Evolutionary conservation across 177 flowering plant species (phyloP), one percentile per base, ranked within the genome.

Genomic region (Vitis hybrid): DNA sequence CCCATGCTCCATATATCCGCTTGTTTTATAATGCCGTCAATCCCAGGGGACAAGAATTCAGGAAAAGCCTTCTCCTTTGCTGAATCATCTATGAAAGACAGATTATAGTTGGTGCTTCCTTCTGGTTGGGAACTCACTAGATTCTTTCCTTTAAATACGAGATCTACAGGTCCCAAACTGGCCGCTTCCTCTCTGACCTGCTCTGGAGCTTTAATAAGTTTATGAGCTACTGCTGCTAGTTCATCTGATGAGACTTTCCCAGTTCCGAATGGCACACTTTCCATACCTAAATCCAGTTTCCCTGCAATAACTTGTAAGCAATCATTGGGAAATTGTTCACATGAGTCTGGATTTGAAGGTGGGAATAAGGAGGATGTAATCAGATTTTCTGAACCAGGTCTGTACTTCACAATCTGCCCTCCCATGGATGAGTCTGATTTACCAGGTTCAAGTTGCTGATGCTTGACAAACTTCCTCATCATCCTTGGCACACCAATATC

Each of bases 1-100:
- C 80, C 88, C 83, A 75, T 74, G 80, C 70, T 74, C 95, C 90
- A 88, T 24, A 76, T 47, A 22, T 82, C 89, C 65, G 82, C 92
- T 53, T 73, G 82, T 75, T 82, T 81, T 38, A 61, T 59, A 38
- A 81, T 67, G 77, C 69, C 72, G 62, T 83, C 89, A 22, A 68
- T 60, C 38, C 69, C 85, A 8, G 79, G 78, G 33, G 84, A 69
- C 28, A 79, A 75, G 54, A 81, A 66, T 22, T 82, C 85, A 19
- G 79, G 72, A 69, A 75, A 67, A 60, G 15, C 69, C 62, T 75
- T 82, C 62, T 79, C 82, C 69, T 58, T 78, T 1, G 57, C 64
- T 64, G 79, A 73, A 57, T 81, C 89, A 59, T 89, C 89, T 1
- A 89, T 86, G 59, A 83, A 87, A 22, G 88, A 83, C 66, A 83